Base-by-base conservation (phyloP, 176 grass and related monocot species). In the Cenchrus fungigraminus region DNA sequence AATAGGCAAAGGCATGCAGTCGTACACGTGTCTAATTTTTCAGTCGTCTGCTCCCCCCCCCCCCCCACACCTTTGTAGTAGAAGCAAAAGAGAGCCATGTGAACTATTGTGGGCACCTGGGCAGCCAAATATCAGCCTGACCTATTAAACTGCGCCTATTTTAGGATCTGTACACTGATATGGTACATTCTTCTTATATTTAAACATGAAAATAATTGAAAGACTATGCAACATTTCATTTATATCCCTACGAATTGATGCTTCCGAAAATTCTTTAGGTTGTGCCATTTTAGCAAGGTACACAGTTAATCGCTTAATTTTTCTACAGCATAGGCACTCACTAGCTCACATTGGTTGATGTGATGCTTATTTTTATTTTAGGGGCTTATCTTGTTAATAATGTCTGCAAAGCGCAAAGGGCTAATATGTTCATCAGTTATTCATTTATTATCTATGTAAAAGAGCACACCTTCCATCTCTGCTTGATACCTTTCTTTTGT, bases 181-280 rank as follows among this genome's bases (percentile, higher is more conserved):
- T 54, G 22, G 29, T 71, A 32, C 45, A 61, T 42, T 44, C 58
- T 54, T 76, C 29, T 32, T 85, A 20, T 59, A 17, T 68, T 49
- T 14, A 57, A 25, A 51, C 12, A 56, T 65, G 25, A 50, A 43
- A 65, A 19, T 66, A 37, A 54, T 12, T 74, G 25, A 79, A 83
- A 53, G 9, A 53, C 32, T 52, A 57, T 46, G 15, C 53, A 68
- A 10, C 6, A 40, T 69, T 42, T 0, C 25, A 81, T 74, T 65
- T 81, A 81, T 67, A 34, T 13, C 1, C 37, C 37, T 74, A 45
- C 37, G 22, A 86, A 29, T 73, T 86, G 57, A 47, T 81, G 34
- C 75, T 81, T 66, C 47, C 50, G 32, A n/a, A 58, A 67, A 68
- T 76, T 73, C 70, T 34, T 82, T 60, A 82, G 42, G 20, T 45